phyloP scores from a whole-genome alignment of 768 basidiomycete genomes.

The Kwoniella bestiolae region DNA sequence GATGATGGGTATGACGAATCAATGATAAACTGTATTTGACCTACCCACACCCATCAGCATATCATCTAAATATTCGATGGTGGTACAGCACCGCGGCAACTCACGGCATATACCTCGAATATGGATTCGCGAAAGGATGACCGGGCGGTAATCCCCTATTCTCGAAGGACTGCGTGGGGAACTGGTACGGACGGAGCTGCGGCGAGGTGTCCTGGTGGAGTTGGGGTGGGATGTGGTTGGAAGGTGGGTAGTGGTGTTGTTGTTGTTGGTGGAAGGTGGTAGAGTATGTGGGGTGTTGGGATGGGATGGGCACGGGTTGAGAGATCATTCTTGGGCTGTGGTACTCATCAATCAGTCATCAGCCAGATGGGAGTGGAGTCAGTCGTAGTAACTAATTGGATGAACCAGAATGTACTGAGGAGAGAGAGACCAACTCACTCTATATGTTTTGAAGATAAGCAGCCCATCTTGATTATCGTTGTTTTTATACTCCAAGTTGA shows the following conservation, averaged over 20 bases:
- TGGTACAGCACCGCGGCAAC: neutral
- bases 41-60: neutral
- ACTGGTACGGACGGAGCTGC: constrained; percentile 3
- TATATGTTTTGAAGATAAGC: constrained; percentile 9
- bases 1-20: neutral
- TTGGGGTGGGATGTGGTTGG: neutral
- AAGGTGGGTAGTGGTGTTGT: neutral
- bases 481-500: neutral
- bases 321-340: constrained; percentile 6
- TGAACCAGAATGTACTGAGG: too few relatives aligned
- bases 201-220: neutral
- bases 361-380: neutral
- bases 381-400: neutral
- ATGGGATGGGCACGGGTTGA: neutral
- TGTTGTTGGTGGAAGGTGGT: neutral
- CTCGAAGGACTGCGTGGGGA: constrained; percentile 10
- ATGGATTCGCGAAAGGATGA: constrained; percentile 20
- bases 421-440: too few relatives aligned
- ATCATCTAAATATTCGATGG: neutral
- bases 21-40: neutral
- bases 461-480: constrained; percentile 3
- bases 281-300: neutral
- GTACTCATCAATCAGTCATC: neutral
- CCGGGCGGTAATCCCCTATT: constrained; percentile 10
- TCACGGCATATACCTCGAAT: constrained; percentile 18